Evolutionary conservation across 257 asterid species (phyloP), one percentile per base, ranked within the genome.

Genomic region (Solanum chaucha): DNA sequence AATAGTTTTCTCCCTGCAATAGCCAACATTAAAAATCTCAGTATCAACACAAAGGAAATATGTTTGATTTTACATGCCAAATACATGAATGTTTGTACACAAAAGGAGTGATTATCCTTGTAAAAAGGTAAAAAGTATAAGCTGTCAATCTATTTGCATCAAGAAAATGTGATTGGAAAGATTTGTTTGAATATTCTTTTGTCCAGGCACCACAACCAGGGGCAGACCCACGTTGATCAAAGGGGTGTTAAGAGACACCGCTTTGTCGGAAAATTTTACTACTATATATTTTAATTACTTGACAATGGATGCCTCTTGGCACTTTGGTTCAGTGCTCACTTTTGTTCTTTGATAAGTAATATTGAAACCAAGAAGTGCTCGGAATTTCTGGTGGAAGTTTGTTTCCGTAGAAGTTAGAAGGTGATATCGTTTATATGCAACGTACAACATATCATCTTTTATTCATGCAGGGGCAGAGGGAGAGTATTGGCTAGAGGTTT

Each of bases 1-100:
- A 89, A 92, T 96, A 96, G 88, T 94, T 95, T 87, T 91, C 96
- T 41, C 98, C 98, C 99, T 97, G 93, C 90, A 93, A 84, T 40
- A 83, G 61, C 88, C 87, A 55, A 41, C 72, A 67, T 22, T 36
- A 68, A 67, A 35, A 32, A 74, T 44, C 20, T 51, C 41, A 44
- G 87, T 85, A 12, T 55, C 24, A 64, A 87, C 36, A 78, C 34
- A 4, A 46, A 5, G 38, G 28, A 12, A 59, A 36, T 28, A 46
- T 46, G 67, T 46, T 46, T 80, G 41, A 80, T 80, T 48, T 46
- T 17, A 46, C 19, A 11, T 80, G 85, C 65, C 30, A 17, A 46
- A 13, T 58, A 75, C 58, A 86, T 59, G 88, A 86, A 86, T 86
- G 80, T 28, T 28, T 36, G 17, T 40, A 46, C 30, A 38, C 67